Conservation (phyloP, 169 alveolate species). For the Plasmodium vinckei region DNA sequence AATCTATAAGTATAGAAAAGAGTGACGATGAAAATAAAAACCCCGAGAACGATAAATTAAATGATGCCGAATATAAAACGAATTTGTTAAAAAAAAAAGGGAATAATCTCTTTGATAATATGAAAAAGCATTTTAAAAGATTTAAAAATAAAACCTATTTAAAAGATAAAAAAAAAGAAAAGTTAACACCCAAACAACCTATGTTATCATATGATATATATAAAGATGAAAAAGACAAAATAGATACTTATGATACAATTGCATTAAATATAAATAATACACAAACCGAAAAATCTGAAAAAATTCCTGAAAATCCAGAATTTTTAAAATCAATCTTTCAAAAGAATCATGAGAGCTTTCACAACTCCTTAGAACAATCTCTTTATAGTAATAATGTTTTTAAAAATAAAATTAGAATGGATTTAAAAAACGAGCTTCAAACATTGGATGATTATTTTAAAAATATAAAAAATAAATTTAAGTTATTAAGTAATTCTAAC, state of each 20-base stretch:
- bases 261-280: not conserved
- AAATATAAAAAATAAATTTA: constrained; percentile 14
- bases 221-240: constrained; percentile 22
- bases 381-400: not conserved
- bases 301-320: constrained; percentile 3
- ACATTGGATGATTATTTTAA: constrained; percentile 11
- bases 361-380: constrained; percentile 16
- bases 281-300: constrained; percentile 9
- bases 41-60: not conserved
- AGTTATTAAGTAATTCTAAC: not conserved
- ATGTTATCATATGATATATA: constrained; percentile 3
- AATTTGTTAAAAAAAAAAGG: constrained; percentile 10
- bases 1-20: not conserved
- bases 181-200: constrained; percentile 2
- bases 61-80: constrained; percentile 5
- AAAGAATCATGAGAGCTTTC: constrained; percentile 12
- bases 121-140: constrained; percentile 43
- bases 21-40: not conserved
- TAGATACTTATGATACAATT: not conserved
- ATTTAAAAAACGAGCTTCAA: no score
- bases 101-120: constrained; percentile 27
- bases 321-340: constrained; percentile 5
- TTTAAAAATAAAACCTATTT: constrained; percentile 54
- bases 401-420: not conserved
- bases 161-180: constrained; percentile 23